Percentiles rank a stretch among this genome's conserved stretches.
Conservation (phyloP, 768 basidiomycete genomes). For the Phylloporus sp. region DNA sequence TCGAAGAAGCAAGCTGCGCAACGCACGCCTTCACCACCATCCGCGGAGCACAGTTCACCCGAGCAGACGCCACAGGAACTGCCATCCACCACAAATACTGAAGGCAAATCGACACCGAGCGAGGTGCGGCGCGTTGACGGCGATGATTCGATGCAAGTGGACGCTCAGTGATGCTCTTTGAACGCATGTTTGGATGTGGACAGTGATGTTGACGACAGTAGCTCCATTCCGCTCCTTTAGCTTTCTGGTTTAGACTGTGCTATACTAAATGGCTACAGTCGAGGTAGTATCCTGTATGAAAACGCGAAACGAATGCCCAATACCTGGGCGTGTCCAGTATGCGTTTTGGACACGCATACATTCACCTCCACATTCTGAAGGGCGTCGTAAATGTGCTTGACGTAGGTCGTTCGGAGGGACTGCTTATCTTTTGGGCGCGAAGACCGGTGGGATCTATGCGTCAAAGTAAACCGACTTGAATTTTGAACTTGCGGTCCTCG, state of each 20-base stretch:
- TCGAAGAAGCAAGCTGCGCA: constrained; percentile 27
- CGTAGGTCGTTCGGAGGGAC: no score
- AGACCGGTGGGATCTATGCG: no score
- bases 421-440: no score
- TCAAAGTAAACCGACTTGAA: no score
- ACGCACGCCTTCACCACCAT: constrained; percentile 28
- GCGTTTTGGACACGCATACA: neutral
- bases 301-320: neutral
- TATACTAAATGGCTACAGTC: constrained; percentile 4
- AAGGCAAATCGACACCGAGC: constrained; percentile 1
- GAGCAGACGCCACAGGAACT: constrained; percentile 4
- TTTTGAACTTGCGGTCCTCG: no score
- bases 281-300: neutral
- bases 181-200: neutral
- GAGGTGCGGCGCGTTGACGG: neutral
- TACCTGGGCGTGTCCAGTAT: neutral
- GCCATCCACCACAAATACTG: neutral
- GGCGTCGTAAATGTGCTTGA: no score
- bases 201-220: neutral
- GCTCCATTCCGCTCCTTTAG: constrained; percentile 6
- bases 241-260: neutral
- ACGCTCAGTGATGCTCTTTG: constrained; percentile 9
- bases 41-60: constrained; percentile 6
- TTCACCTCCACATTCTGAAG: no score
- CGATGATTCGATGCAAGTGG: constrained; percentile 10